Conservation (phyloP, 2,329 filamentous ascomycete genomes). For the Aureobasidium lini region DNA sequence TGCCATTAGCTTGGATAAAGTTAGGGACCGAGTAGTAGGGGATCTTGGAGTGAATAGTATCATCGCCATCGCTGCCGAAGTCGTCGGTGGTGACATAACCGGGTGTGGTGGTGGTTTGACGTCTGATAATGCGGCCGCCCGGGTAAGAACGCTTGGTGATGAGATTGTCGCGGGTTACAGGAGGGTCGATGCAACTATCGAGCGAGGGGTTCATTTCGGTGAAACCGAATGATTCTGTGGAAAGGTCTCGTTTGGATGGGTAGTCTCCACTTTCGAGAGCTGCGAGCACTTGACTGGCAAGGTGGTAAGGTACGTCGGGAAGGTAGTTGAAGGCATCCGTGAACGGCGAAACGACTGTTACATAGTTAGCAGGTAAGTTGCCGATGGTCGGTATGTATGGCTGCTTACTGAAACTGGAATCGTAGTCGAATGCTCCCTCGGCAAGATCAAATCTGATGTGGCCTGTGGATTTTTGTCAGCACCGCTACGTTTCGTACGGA, state of each 20-base stretch:
- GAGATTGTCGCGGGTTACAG: conserved; percentile 25
- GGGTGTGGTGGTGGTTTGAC: conserved; percentile 36
- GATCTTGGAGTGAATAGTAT: conserved; percentile 45
- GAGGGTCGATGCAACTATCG: conserved; percentile 45
- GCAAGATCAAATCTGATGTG: conserved; percentile 55
- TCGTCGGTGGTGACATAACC: conserved; percentile 52
- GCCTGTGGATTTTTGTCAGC: conserved; percentile 31
- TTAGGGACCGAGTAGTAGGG: conserved; percentile 42
- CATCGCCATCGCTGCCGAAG: conserved; percentile 50
- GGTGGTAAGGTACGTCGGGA: conserved; percentile 43
- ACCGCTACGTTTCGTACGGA: background rate
- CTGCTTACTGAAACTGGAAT: background rate
- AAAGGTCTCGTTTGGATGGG: conserved; percentile 29
- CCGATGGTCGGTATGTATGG: too few relatives aligned
- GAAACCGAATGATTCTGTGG: conserved; percentile 30
- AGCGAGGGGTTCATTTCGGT: conserved; percentile 24
- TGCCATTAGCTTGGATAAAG: conserved; percentile 44
- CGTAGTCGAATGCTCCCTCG: conserved; percentile 54
- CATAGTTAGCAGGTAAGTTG: conserved; percentile 48
- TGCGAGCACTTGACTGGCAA: conserved; percentile 35
- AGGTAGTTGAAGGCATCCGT: conserved; percentile 47
- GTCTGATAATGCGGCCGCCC: conserved; percentile 41
- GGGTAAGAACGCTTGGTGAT: conserved; percentile 25
- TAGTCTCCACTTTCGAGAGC: conserved; percentile 40
- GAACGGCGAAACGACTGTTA: conserved; percentile 50